Conservation (phyloP, 305 asterid species). For the Solanum chacoense region DNA sequence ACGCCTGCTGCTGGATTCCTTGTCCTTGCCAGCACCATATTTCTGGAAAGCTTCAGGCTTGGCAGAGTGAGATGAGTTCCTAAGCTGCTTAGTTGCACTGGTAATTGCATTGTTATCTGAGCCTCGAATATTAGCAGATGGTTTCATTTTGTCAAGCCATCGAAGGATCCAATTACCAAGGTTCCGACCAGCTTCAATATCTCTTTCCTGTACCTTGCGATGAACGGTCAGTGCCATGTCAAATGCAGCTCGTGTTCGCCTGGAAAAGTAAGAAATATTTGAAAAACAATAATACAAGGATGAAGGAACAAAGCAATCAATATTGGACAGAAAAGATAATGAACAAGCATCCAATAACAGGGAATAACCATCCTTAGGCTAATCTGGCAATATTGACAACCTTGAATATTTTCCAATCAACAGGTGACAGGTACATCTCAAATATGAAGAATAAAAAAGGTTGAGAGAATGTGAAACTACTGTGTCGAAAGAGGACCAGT, state of each 20-base stretch:
- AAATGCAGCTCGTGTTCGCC: conserved; percentile 67
- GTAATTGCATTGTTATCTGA: conserved; percentile 14
- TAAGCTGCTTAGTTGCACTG: conserved; percentile 17
- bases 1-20: conserved; percentile 39
- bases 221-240: conserved; percentile 66
- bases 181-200: conserved; percentile 71
- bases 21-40: conserved; percentile 17
- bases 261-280: conserved; percentile 19
- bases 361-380: neutral
- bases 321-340: neutral
- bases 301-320: neutral
- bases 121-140: conserved; percentile 61
- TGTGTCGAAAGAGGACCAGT: neutral
- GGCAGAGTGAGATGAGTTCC: conserved; percentile 18
- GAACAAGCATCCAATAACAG: neutral
- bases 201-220: conserved; percentile 57
- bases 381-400: neutral
- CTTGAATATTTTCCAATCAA: neutral
- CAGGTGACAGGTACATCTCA: neutral
- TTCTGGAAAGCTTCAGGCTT: conserved; percentile 16
- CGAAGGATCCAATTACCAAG: conserved; percentile 71
- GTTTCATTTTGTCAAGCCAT: conserved; percentile 71
- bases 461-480: neutral
- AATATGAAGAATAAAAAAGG: neutral
- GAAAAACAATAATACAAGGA: neutral